These are phyloP conservation scores for Quercus variabilis DNA, from an alignment of 306 rosid genomes.

Conservation along the genomic window DNA sequence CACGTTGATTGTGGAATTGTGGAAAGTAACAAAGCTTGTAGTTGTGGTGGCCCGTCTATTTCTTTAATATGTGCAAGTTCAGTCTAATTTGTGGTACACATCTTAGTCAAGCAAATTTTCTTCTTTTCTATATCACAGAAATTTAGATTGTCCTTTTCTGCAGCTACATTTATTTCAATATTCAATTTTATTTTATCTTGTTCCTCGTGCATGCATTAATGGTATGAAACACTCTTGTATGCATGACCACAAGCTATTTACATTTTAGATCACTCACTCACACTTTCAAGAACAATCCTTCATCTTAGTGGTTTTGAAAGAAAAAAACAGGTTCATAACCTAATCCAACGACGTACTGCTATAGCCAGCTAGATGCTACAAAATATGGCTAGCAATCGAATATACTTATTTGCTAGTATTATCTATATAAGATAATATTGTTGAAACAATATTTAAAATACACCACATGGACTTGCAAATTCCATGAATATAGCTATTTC, in stretches of 20 bases:
- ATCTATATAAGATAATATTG: too few relatives aligned
- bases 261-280: neutral
- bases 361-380: too few relatives aligned
- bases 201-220: neutral
- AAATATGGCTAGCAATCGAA: too few relatives aligned
- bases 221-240: neutral
- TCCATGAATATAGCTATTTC: too few relatives aligned
- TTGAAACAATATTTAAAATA: too few relatives aligned
- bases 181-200: neutral
- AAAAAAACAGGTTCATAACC: neutral
- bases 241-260: neutral
- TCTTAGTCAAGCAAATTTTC: neutral
- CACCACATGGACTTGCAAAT: too few relatives aligned
- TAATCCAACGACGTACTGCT: too few relatives aligned
- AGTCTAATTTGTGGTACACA: neutral
- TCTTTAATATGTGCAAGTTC: neutral
- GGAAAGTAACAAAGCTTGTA: conserved; percentile 12
- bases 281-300: neutral
- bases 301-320: neutral
- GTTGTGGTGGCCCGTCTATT: neutral
- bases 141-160: neutral
- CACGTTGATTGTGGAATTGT: conserved; percentile 9
- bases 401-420: too few relatives aligned
- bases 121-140: neutral
- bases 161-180: neutral